Evolutionary conservation across 352 stramenopile species (phyloP).

Genomic region (Paralagenidium karlingii): DNA sequence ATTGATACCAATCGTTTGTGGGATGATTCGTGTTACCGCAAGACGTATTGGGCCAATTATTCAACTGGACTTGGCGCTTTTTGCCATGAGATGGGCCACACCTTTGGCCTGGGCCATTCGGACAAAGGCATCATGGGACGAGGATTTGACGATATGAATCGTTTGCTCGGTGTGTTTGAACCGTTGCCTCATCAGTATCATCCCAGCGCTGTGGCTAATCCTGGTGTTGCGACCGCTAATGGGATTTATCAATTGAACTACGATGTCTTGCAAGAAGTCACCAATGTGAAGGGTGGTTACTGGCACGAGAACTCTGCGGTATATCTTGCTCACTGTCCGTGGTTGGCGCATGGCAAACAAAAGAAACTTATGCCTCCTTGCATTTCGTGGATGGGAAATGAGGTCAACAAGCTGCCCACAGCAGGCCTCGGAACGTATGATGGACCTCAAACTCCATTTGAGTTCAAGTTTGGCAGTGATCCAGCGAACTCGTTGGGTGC

Average conservation of each 20-base stretch:
- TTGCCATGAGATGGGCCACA: slow-evolving; percentile 51
- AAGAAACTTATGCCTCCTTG: slow-evolving; percentile 7
- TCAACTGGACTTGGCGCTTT: slow-evolving; percentile 50
- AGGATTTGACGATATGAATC: slow-evolving; percentile 69
- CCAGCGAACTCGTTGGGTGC: slow-evolving; percentile 18
- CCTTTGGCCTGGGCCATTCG: slow-evolving; percentile 39
- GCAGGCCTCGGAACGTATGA: slow-evolving; percentile 19
- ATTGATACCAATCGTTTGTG: slow-evolving; percentile 29
- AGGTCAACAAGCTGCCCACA: slow-evolving; percentile 32
- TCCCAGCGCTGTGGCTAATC: slow-evolving; percentile 9
- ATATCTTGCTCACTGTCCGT: slow-evolving; percentile 30
- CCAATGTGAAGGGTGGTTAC: slow-evolving; percentile 16
- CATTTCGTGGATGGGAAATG: slow-evolving; percentile 24
- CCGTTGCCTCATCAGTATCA: slow-evolving; percentile 10
- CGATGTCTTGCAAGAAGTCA: slow-evolving; percentile 16
- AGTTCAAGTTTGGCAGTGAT: slow-evolving; percentile 2
- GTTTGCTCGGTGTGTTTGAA: slow-evolving; percentile 30
- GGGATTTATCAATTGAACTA: slow-evolving; percentile 22
- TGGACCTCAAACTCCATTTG: slow-evolving; percentile 23
- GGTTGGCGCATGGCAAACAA: slow-evolving; percentile 5
- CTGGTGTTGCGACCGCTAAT: slow-evolving; percentile 11
- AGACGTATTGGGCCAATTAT: slow-evolving; percentile 50
- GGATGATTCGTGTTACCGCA: slow-evolving; percentile 48
- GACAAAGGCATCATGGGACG: slow-evolving; percentile 48
- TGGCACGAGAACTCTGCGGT: slow-evolving; percentile 60